Base-by-base conservation (phyloP, 176 grass and related monocot genomes). In the Musa itinerans region DNA sequence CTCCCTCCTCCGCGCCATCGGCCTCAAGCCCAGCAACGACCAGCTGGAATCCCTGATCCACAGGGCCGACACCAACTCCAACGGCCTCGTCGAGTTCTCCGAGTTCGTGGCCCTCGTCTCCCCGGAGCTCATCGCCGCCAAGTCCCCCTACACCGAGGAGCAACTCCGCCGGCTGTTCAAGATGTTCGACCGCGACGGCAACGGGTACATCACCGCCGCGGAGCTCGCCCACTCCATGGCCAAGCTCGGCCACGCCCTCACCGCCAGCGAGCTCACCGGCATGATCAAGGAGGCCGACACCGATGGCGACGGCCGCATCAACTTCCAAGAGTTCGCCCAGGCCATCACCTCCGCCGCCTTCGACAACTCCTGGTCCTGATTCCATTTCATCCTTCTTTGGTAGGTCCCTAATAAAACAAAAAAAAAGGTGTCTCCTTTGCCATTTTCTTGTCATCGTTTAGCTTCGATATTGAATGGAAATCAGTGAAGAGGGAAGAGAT, bases 261-360 rank as follows among this genome's bases (percentile, higher is more conserved):
- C 90, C 15, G 86, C 74, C 74, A 87, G 89, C 71, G 95, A 98
- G 82, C 95, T 98, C 83, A 98, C 88, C 0, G 88, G 90, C 53
- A 94, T 98, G 95, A 98, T 98, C 76, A 87, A 98, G 78, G 90
- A 98, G 76, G 95, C 95, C 7, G 90, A 98, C 83, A 91, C 78
- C 7, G 95, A 98, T 58, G 88, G 88, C 11, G 95, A 98, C 15
- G 95, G 90, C 7, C 82, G 81, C 19, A 98, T 98, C 77, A 89
- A 78, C 80, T 98, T 93, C 75, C 73, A 80, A 56, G 95, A 98
- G 82, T 98, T 98, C 85, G 90, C 90, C 8, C 84, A 84, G 66
- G 95, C 95, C 76, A 93, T 98, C 83, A 91, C 88, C 11, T 86
- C 88, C 8, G 90, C 88, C 0, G 88, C 95, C 10, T 98, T 98